Percentiles rank a stretch among this genome's conserved stretches.
Evolutionary conservation across 163 green algal species (phyloP).

Genomic region (Coccomyxa subellipsoidea): DNA sequence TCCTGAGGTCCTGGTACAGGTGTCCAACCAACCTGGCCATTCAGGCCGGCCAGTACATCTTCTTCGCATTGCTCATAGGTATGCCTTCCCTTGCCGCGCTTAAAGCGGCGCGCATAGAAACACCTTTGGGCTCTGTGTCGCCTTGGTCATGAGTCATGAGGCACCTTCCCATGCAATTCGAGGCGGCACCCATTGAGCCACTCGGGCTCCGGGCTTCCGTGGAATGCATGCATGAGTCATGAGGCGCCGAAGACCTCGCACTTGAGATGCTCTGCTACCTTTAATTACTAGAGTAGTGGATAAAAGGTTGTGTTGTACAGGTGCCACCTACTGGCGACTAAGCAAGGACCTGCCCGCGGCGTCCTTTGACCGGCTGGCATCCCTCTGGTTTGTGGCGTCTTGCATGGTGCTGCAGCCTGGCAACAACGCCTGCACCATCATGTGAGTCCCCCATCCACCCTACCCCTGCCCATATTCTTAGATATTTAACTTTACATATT

Average conservation of each 20-base stretch:
- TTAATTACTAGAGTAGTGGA: neutral
- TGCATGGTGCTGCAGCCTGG: slow-evolving; percentile 15
- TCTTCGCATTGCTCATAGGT: slow-evolving; percentile 22
- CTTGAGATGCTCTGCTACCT: neutral
- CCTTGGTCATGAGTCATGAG: too few relatives aligned
- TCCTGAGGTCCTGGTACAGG: slow-evolving; percentile 11
- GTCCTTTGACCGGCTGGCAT: slow-evolving; percentile 18
- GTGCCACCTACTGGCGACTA: slow-evolving; percentile 4
- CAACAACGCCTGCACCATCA: slow-evolving; percentile 17
- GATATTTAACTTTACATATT: neutral
- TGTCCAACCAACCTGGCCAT: slow-evolving; percentile 13
- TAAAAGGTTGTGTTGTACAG: neutral
- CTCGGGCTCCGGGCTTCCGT: too few relatives aligned
- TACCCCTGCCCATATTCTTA: neutral
- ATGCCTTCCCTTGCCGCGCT: neutral
- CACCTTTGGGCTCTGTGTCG: too few relatives aligned
- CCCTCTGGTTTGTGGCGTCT: slow-evolving; percentile 18
- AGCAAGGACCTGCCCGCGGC: neutral
- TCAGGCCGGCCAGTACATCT: slow-evolving; percentile 18
- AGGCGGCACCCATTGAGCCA: too few relatives aligned
- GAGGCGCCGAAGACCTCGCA: too few relatives aligned
- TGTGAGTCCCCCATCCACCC: neutral
- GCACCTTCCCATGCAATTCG: too few relatives aligned
- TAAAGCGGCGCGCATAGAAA: too few relatives aligned
- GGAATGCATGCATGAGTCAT: too few relatives aligned